A percentile compares a stretch with the other conserved stretches of the same genome.
Evolutionary conservation across 306 rosid genomes (phyloP).

Genomic region (Pachyrhizus erosus): DNA sequence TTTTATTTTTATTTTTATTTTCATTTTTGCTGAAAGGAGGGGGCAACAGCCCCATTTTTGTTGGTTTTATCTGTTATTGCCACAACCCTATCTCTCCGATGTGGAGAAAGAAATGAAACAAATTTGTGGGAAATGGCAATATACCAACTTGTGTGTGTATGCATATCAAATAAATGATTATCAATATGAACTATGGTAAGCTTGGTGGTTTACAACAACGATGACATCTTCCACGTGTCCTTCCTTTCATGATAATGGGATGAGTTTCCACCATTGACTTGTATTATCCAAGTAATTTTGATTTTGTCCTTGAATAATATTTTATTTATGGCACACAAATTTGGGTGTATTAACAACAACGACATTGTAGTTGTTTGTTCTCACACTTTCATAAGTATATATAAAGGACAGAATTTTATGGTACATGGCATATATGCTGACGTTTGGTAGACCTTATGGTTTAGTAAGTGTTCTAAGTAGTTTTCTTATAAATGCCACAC

Average conservation of each 20-base stretch:
- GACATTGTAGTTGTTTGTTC: background rate
- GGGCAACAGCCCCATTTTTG: no score
- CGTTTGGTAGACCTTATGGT: constrained; percentile 5
- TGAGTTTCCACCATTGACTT: background rate
- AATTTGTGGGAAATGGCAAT: no score
- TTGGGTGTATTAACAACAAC: background rate
- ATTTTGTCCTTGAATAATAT: background rate
- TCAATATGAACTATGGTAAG: background rate
- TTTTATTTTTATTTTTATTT: no score
- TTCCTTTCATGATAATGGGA: background rate
- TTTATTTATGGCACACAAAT: no score
- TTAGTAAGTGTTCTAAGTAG: background rate
- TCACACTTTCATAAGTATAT: background rate
- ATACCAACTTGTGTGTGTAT: background rate
- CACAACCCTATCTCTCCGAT: no score
- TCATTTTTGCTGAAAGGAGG: no score
- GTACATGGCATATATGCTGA: background rate
- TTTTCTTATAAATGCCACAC: background rate
- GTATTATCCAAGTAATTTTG: background rate
- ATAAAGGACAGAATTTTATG: background rate
- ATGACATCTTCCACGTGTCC: background rate
- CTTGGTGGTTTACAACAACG: background rate
- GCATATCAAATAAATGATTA: no score
- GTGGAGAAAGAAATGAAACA: no score
- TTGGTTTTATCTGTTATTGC: no score